Base-by-base conservation (phyloP, 2,329 filamentous ascomycete species). In the Paramyrothecium roridum region DNA sequence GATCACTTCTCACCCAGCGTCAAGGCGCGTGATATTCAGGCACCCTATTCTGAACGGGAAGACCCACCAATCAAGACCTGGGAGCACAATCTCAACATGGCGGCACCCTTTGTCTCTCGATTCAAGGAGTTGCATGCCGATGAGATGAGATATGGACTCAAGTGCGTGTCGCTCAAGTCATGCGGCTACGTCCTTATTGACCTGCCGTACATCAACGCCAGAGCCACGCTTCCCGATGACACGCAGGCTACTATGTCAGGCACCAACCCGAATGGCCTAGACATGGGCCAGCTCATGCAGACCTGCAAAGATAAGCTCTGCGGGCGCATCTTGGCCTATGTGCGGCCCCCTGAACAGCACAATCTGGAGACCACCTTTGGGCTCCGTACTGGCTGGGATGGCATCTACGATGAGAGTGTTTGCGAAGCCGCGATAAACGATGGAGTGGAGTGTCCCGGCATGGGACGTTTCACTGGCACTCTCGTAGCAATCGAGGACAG, bases 131-230 rank as follows among this genome's bases (percentile, higher is more conserved):
- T 70, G 17, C n/a, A 53, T 7, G 46, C 26, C 4, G 69, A 73
- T 30, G 63, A 70, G 58, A 55, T 52, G n/a, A 56, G 53, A 3
- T 70, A 70, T 37, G 62, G 60, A 17, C 62, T 78, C 21, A 65
- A 67, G 23, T 67, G 63, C 16, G 68, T 87, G 30, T 73, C 76
- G 1, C 80, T 88, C 68, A 79, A 78, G 33, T 87, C 83, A 0
- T 88, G 85, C 63, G 85, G 85, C 52, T 88, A 88, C 61, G 81
- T 79, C 34, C 67, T 70, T 7, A 65, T 87, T 2, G 69, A 73
- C 19, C 30, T 57, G 0, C 53, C 63, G 1, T 64, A 65, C 23
- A 67, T 77, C 48, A 70, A 76, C 54, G 72, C 76, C 11, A 67
- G 70, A 51, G 59, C 58, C 22, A 63, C 76, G 49, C 59, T 76